phyloP scores from a whole-genome alignment of 2,329 filamentous ascomycete species.

The Aschersonia sp. region DNA sequence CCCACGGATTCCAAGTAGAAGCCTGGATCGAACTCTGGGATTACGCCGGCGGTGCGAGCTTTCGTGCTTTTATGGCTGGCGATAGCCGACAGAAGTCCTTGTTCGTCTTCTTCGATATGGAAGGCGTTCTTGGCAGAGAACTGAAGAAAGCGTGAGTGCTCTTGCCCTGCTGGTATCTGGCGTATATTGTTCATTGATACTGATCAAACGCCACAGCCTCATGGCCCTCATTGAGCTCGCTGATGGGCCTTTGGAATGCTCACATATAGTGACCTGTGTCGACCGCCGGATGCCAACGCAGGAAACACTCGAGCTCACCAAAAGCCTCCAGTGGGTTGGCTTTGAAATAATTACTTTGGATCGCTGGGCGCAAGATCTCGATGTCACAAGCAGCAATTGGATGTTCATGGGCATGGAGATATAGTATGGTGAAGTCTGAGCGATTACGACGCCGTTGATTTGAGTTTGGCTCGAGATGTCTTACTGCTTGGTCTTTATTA shows the following conservation, averaged over 20 bases:
- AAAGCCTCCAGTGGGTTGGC: conserved; percentile 85
- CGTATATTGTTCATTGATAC: background rate
- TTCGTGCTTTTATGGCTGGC: conserved; percentile 72
- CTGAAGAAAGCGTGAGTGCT: conserved; percentile 70
- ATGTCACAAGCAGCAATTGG: conserved; percentile 65
- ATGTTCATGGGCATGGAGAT: conserved; percentile 82
- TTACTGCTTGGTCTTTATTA: no score
- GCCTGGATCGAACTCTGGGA: conserved; percentile 74
- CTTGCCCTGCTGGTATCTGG: background rate
- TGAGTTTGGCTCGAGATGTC: background rate
- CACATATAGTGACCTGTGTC: conserved; percentile 66
- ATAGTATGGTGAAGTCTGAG: conserved; percentile 23
- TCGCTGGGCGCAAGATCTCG: conserved; percentile 50
- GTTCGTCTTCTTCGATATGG: conserved; percentile 74
- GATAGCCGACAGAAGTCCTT: conserved; percentile 57
- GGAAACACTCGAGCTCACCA: conserved; percentile 54
- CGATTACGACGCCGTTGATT: background rate
- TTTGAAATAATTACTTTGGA: conserved; percentile 74
- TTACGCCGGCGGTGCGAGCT: conserved; percentile 69
- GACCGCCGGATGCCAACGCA: conserved; percentile 53
- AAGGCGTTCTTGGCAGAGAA: conserved; percentile 56
- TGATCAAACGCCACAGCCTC: conserved; percentile 37
- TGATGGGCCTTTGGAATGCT: conserved; percentile 60
- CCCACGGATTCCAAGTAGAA: conserved; percentile 25
- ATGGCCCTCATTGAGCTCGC: conserved; percentile 86